Evolutionary conservation across 2,329 filamentous ascomycete species (phyloP).

Genomic region (Aspergillus fructus): DNA sequence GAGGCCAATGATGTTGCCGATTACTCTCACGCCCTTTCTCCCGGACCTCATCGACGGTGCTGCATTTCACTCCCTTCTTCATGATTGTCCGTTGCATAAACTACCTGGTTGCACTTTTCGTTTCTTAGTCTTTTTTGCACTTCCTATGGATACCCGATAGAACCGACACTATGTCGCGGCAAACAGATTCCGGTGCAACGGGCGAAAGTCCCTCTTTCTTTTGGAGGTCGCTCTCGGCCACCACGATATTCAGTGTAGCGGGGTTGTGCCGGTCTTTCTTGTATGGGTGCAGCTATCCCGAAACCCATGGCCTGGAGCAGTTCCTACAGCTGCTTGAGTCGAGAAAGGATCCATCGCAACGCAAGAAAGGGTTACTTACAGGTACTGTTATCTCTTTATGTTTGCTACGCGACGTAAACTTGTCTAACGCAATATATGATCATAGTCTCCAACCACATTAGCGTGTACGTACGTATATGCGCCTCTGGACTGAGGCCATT

Average conservation of each 20-base stretch:
- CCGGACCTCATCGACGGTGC: slow-evolving; percentile 2
- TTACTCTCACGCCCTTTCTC: slow-evolving; percentile 16
- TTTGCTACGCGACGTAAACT: not conserved
- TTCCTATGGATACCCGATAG: slow-evolving; percentile 26
- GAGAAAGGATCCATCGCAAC: slow-evolving; percentile 63
- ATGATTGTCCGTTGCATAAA: slow-evolving; percentile 2
- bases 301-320: slow-evolving; percentile 72
- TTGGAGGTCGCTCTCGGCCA: slow-evolving; percentile 72
- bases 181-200: slow-evolving; percentile 43
- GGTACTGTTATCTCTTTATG: slow-evolving; percentile 50
- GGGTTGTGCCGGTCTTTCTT: slow-evolving; percentile 72
- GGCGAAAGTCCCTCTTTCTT: slow-evolving; percentile 44
- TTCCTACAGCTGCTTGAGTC: slow-evolving; percentile 76
- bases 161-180: slow-evolving; percentile 23
- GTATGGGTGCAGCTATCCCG: slow-evolving; percentile 69
- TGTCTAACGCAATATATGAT: not conserved
- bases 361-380: slow-evolving; percentile 78
- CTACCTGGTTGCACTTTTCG: slow-evolving; percentile 5
- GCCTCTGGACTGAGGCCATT: slow-evolving; percentile 17
- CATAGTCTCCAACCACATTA: slow-evolving; percentile 81
- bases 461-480: slow-evolving; percentile 66
- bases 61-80: not conserved
- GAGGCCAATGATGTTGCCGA: slow-evolving; percentile 18
- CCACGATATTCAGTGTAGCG: slow-evolving; percentile 72
- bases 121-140: slow-evolving; percentile 17